Conservation (phyloP, 306 rosid species). For the Spatholobus suberectus region DNA sequence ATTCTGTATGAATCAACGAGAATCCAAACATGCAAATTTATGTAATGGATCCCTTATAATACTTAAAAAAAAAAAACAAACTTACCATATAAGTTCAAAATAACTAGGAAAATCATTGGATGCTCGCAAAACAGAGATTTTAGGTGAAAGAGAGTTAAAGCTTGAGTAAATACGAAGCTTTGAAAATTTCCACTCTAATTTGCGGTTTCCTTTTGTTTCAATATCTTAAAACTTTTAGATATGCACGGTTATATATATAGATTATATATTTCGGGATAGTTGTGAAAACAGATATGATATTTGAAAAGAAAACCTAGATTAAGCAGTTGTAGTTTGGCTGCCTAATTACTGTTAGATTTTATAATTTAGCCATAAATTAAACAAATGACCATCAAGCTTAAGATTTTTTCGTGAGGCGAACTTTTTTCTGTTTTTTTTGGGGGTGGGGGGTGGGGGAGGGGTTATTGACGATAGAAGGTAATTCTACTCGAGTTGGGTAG, state of each 20-base stretch:
- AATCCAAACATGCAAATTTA: no score
- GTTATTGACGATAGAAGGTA: no score
- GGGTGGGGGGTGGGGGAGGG: no score
- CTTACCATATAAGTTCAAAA: background rate
- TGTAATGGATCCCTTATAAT: background rate
- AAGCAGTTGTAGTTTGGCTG: background rate
- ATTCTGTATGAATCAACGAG: no score
- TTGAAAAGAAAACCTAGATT: background rate
- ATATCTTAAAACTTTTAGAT: background rate
- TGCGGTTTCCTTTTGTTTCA: background rate
- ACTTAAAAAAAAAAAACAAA: background rate
- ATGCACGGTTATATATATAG: background rate
- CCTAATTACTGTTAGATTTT: slow-evolving; percentile 8
- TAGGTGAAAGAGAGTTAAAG: background rate
- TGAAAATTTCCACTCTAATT: no score
- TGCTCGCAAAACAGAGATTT: background rate
- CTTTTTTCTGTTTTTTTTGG: no score
- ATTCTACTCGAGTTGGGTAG: no score
- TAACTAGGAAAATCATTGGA: background rate
- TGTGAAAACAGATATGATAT: background rate
- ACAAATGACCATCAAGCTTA: background rate
- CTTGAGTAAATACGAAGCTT: background rate
- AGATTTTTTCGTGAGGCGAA: background rate
- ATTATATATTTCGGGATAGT: background rate
- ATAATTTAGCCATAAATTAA: background rate